These are phyloP conservation scores for Blepharisma undulans DNA, from an alignment of 169 alveolate genomes.

Conservation along the genomic window DNA sequence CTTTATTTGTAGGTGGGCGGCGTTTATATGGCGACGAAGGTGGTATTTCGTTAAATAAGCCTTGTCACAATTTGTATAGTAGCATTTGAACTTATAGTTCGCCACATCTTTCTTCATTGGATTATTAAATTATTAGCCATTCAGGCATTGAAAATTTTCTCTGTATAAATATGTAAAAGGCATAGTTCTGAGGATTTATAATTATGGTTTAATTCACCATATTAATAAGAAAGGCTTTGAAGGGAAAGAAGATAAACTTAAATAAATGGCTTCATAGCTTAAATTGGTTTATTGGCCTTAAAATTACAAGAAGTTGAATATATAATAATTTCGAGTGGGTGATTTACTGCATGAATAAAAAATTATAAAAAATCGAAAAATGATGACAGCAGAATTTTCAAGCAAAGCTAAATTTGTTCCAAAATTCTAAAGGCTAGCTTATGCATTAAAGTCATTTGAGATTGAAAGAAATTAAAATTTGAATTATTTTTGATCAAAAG, in stretches of 20 bases:
- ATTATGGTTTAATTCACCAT: neutral
- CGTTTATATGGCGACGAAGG: conserved; percentile 32
- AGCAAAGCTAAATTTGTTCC: neutral
- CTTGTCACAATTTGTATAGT: neutral
- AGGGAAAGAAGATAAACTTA: neutral
- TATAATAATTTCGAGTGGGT: neutral
- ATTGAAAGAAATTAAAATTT: neutral
- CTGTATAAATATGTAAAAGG: neutral
- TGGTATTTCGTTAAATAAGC: conserved; percentile 12
- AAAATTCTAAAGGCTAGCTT: neutral
- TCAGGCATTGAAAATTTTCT: neutral
- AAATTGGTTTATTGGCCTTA: neutral
- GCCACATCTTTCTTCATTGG: neutral
- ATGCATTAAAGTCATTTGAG: neutral
- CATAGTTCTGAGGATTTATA: neutral
- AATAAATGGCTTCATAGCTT: neutral
- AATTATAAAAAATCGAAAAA: no score
- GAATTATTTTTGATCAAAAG: neutral
- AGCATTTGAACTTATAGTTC: conserved; percentile 4
- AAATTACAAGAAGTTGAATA: neutral
- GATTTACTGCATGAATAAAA: neutral
- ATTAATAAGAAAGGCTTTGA: neutral
- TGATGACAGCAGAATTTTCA: neutral
- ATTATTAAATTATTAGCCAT: neutral
- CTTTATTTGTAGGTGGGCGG: conserved; percentile 2